Conservation (phyloP, 768 basidiomycete species). For the Rubroboletus pulcherrimus region DNA sequence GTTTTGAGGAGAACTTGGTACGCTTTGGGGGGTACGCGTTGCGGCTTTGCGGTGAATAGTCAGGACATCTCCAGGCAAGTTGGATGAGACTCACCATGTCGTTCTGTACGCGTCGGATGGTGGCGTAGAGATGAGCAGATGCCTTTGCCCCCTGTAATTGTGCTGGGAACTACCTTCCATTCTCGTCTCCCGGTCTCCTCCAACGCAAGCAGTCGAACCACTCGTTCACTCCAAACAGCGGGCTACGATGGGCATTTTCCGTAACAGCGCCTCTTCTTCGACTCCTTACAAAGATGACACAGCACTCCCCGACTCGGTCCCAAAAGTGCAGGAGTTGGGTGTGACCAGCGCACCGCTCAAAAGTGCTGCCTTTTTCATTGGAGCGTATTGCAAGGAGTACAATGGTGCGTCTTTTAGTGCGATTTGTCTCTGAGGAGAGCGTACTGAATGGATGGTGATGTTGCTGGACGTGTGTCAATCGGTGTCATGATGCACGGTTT, state of each 20-base stretch:
- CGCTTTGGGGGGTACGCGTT: constrained; percentile 53
- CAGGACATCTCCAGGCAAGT: background rate
- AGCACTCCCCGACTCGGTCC: constrained; percentile 60
- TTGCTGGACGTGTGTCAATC: background rate
- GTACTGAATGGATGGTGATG: constrained; percentile 7
- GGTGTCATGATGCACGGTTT: constrained; percentile 19
- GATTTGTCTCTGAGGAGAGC: background rate
- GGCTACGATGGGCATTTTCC: constrained; percentile 49
- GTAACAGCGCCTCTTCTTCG: constrained; percentile 43
- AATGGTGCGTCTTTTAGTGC: constrained; percentile 65
- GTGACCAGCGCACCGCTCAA: constrained; percentile 90
- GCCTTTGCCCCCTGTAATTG: background rate
- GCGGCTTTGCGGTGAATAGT: constrained; percentile 38
- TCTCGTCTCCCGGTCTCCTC: constrained; percentile 17
- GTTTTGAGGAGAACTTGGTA: constrained; percentile 71
- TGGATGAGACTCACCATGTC: constrained; percentile 19
- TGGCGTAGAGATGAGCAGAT: background rate
- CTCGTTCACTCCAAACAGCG: constrained; percentile 4
- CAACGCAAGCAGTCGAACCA: constrained; percentile 13
- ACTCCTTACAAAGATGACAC: constrained; percentile 60
- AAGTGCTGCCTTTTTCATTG: constrained; percentile 96
- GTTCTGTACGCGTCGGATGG: background rate
- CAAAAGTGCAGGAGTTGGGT: constrained; percentile 86
- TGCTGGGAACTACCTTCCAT: constrained; percentile 26
- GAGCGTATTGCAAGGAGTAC: constrained; percentile 91